phyloP scores from a whole-genome alignment of 2,329 filamentous ascomycete genomes.

The Leptoxyphium fumago region DNA sequence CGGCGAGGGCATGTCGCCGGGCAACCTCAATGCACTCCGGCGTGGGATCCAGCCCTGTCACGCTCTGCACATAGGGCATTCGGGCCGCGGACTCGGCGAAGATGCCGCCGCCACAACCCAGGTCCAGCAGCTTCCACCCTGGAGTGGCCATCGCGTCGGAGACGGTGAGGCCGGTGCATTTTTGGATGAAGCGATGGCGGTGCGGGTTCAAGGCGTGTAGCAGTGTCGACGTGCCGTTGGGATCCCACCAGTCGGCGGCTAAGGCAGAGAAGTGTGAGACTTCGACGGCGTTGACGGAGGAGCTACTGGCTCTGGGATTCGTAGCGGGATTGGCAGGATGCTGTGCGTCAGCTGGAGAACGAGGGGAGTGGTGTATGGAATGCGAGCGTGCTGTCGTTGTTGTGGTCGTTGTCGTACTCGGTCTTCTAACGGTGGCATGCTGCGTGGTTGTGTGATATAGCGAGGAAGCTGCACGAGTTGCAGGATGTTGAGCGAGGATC shows the following conservation, averaged over 20 bases:
- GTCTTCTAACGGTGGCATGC: background rate
- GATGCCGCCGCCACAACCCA: constrained; percentile 92
- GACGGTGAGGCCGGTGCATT: constrained; percentile 40
- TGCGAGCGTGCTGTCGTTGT: background rate
- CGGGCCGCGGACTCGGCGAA: constrained; percentile 80
- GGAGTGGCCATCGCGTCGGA: constrained; percentile 28
- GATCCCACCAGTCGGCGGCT: constrained; percentile 94
- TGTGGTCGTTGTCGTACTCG: too few species aligned
- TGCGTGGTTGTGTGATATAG: background rate
- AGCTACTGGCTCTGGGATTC: background rate
- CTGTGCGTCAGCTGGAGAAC: background rate
- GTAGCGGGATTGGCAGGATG: too few species aligned
- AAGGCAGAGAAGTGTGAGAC: constrained; percentile 89
- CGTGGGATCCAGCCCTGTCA: constrained; percentile 67
- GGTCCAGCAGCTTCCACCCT: constrained; percentile 60
- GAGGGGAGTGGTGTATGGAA: background rate
- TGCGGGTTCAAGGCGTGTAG: constrained; percentile 97
- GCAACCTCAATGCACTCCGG: constrained; percentile 62
- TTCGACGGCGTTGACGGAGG: constrained; percentile 72
- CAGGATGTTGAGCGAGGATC: background rate
- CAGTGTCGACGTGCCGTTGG: constrained; percentile 77
- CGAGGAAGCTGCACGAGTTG: too few species aligned
- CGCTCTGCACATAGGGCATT: constrained; percentile 44
- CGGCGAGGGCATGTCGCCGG: constrained; percentile 55
- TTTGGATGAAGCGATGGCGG: constrained; percentile 77